These are phyloP conservation scores for Monilinia fructicola DNA, from an alignment of 2,329 filamentous ascomycete species.

Conservation along the genomic window DNA sequence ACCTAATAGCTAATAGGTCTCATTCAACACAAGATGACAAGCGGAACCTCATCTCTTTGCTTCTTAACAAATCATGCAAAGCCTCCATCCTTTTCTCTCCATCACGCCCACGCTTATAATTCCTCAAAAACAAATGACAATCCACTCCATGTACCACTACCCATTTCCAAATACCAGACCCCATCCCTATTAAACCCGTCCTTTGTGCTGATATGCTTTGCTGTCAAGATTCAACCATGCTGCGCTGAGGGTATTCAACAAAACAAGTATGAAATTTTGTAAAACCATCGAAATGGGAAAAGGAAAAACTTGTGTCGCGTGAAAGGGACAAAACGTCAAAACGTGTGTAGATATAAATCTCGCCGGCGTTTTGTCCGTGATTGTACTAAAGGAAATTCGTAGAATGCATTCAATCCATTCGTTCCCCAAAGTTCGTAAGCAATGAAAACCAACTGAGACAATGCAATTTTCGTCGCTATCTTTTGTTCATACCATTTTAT, in stretches of 20 bases:
- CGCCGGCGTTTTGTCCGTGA: constrained; percentile 7
- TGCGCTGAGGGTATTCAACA: constrained; percentile 25
- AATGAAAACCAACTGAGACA: constrained; percentile 20
- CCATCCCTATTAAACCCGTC: constrained; percentile 20
- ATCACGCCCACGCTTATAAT: constrained; percentile 19
- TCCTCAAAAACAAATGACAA: constrained; percentile 17
- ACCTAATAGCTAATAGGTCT: constrained; percentile 4
- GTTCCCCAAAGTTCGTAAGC: constrained; percentile 16
- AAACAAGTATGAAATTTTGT: constrained; percentile 24
- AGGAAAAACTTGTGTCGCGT: constrained; percentile 21
- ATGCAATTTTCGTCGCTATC: constrained; percentile 11
- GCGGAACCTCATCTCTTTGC: background rate
- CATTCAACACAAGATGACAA: background rate
- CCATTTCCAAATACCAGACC: constrained; percentile 23
- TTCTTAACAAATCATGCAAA: constrained; percentile 6
- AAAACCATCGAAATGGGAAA: constrained; percentile 12
- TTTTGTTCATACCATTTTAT: constrained; percentile 8
- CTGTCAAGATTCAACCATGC: constrained; percentile 24
- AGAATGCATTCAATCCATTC: constrained; percentile 20
- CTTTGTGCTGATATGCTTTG: constrained; percentile 22
- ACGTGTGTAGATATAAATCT: constrained; percentile 16
- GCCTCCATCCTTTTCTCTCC: constrained; percentile 9
- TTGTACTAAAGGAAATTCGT: constrained; percentile 22
- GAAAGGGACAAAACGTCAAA: constrained; percentile 12
- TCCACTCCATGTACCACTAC: constrained; percentile 14